Base-by-base conservation (phyloP, 805 yeast species). In the Nakazawaea laoshanensis region DNA sequence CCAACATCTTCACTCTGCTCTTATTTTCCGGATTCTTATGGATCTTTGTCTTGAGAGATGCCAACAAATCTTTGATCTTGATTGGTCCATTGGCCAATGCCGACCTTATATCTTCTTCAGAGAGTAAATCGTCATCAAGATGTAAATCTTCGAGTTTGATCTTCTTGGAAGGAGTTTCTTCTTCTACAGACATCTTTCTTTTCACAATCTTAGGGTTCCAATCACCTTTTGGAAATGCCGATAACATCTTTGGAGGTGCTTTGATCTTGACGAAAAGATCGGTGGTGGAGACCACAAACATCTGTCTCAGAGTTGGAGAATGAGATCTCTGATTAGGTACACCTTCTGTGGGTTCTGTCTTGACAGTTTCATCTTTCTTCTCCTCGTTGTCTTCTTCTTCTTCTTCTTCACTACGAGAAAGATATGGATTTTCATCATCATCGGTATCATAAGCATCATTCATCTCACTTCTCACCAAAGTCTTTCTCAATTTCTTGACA, bases 371-470 rank as follows among this genome's bases (percentile, higher is more conserved):
- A 15, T 38, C 19, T 6, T n/a, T 7, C 9, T 16, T 32, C 12
- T 43, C 45, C 12, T 29, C 30, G 8, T 39, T 43, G 11, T 55
- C 63, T 3, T 41, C 67, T 3, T 53, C 57, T n/a, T 61, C 59
- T 33, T 79, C 85, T 10, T 71, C 58, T 32, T 77, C 84, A 38
- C 85, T 77, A 48, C 83, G 72, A 29, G 80, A 74, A 15, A 81
- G 61, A 48, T 86, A 87, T 24, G 96, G 96, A 51, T 86, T 85
- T 28, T 68, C 67, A 35, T 86, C 92, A 34, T 84, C 89, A 42
- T 83, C 94, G 34, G 81, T 73, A 46, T 87, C 96, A 46, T 89
- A 87, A 29, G 85, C 88, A 27, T 81, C 94, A 45, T 79, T 80
- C 55, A 85, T 77, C 53, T 89, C 96, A 19, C 89, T 75, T 45